Evolutionary conservation across 306 rosid species (phyloP), one percentile per base, ranked within the genome.

Genomic region (Pyrus betulifolia): DNA sequence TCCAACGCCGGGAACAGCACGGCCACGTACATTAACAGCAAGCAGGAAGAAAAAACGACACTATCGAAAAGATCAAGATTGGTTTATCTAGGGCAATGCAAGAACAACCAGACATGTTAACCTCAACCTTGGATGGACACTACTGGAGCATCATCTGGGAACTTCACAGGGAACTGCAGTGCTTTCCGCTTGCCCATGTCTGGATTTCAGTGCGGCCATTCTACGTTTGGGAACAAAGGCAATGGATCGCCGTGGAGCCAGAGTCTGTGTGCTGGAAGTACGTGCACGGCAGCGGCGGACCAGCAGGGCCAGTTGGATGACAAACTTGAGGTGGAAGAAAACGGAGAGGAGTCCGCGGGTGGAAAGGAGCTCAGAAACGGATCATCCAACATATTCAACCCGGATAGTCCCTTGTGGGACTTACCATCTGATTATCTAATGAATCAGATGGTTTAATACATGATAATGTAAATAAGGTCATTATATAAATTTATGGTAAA

Each of bases 361-460:
- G 86, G 85, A 31, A 92, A 88, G 69, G 97, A 87, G 72, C 87
- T 80, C 4, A 88, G 93, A 86, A 87, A 86, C 70, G 83, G 86
- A 60, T 80, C 96, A 60, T 81, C 96, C 76, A 84, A 82, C 82
- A 85, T 93, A 45, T 96, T 93, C 85, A 89, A 85, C 81, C 74
- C 97, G 38, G 93, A 93, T 74, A 87, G 85, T 51, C 92, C 88
- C 82, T 54, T 93, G 78, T 91, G 99, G 99, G 99, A 96, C 82
- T 83, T 92, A 77, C 93, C 90, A 30, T 88, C 96, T 27, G 96
- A 89, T 60, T 93, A 96, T 80, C 85, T 96, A 69, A 88, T 89
- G 81, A 88, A 89, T 74, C 91, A 93, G 64, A 80, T 88, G 72
- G 91, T 86, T 28, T 90, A 84, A 90, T 61, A 72, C 38, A 78